Evolutionary conservation across 345 rosid species (phyloP), one percentile per base, ranked within the genome.

Genomic region (Theobroma cacao): DNA sequence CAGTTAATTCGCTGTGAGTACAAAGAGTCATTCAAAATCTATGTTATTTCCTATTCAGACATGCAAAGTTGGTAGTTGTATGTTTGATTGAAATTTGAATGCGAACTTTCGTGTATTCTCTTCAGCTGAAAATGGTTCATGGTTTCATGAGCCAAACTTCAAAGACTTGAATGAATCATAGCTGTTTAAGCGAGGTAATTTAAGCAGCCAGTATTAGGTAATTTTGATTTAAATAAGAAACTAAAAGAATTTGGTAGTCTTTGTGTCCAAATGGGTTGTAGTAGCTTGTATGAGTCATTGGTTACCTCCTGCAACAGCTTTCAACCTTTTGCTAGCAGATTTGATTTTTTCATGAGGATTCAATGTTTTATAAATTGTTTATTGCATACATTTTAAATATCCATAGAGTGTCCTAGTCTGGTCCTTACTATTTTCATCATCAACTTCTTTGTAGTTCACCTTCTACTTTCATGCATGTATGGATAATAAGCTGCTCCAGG

Each of bases 91-190:
- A 71, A 55, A 20, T 50, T 70, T 60, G 60, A 52, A 71, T 20
- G 10, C 50, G 61, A 20, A 31, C 24, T 55, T 30, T 60, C 64
- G 28, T 71, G 12, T 50, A 52, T 50, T 31, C 61, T 71, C 60
- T 50, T 71, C 75, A 20, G 61, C 43, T 50, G 75, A 71, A 50
- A 50, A 31, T 20, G 18, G 7, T 71, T 48, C 60, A 50, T 71
- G 75, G 75, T 40, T 38, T 65, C 71, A 38, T 9, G 71, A 12
- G 71, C 48, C 71, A 65, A 65, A 62, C n/a, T 18, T 31, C 31
- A 65, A 38, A 3, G 50, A 40, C 71, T 40, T 65, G 30, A 65
- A 65, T 38, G 50, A 65, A 65, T 65, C 48, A 65, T 65, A 65
- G 13, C 40, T 45, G 56, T 69, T n/a, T 45, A 69, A 69, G 74